These are phyloP conservation scores for Musa troglodytarum DNA, from an alignment of 176 grass and related monocot genomes.

Conservation along the genomic window DNA sequence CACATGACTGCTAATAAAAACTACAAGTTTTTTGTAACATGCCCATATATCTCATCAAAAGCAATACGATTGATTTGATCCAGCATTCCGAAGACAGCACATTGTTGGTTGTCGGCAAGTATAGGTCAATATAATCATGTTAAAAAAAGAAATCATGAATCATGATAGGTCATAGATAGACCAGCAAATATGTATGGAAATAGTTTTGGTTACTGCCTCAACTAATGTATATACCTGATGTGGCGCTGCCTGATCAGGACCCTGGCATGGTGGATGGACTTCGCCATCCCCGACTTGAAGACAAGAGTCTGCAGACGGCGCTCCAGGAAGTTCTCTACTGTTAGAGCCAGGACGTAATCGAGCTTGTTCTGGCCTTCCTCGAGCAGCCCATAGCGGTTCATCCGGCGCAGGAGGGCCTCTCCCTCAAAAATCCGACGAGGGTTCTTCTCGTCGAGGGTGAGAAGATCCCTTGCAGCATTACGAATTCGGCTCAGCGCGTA, in stretches of 20 bases:
- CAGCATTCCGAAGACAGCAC: no score
- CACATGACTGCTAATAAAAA: no score
- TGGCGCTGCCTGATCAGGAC: conserved; percentile 50
- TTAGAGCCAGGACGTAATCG: conserved; percentile 40
- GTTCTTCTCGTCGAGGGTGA: conserved; percentile 37
- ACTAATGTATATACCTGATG: conserved; percentile 25
- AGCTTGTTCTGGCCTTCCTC: conserved; percentile 38
- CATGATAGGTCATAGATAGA: no score
- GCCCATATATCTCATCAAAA: no score
- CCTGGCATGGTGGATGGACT: conserved; percentile 55
- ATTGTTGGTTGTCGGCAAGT: no score
- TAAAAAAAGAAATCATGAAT: no score
- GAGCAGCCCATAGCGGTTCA: conserved; percentile 33
- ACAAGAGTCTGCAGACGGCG: conserved; percentile 44
- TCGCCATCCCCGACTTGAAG: conserved; percentile 54
- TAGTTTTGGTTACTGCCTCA: no score
- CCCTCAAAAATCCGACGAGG: conserved; percentile 33
- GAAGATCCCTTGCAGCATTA: conserved; percentile 35
- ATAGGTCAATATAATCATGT: no score
- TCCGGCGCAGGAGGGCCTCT: conserved; percentile 38
- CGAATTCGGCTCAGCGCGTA: conserved; percentile 33
- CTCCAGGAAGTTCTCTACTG: conserved; percentile 39
- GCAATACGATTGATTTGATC: no score
- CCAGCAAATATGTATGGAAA: no score
- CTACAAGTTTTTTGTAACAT: no score